Percentiles rank a stretch among this genome's conserved stretches.
phyloP scores from a whole-genome alignment of 2,329 filamentous ascomycete species.

The Stagonosporopsis vannaccii region DNA sequence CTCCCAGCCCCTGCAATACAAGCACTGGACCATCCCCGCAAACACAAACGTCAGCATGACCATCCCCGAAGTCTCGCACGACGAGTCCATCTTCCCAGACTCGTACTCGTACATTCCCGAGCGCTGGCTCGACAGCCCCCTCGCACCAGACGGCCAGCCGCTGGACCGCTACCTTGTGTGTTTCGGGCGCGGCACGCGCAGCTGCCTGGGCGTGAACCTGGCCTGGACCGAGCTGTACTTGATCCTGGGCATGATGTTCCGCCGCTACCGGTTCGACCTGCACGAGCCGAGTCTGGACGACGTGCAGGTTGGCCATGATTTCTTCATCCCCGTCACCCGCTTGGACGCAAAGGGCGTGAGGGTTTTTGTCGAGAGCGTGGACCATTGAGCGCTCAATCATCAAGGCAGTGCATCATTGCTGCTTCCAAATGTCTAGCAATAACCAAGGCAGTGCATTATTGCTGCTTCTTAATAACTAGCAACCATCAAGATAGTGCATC shows the following conservation, averaged over 20 bases:
- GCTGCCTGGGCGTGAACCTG: constrained; percentile 53
- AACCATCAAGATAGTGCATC: too few species aligned
- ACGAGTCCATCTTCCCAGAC: constrained; percentile 49
- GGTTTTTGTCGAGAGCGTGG: constrained; percentile 34
- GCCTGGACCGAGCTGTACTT: constrained; percentile 47
- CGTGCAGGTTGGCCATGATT: constrained; percentile 47
- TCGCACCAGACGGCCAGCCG: constrained; percentile 39
- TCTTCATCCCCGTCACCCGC: constrained; percentile 47
- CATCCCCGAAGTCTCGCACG: constrained; percentile 45
- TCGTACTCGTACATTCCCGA: constrained; percentile 48
- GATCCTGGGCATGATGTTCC: constrained; percentile 44
- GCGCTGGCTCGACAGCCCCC: constrained; percentile 49
- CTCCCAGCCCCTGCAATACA: constrained; percentile 29
- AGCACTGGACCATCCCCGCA: constrained; percentile 41
- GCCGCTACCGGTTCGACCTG: constrained; percentile 42
- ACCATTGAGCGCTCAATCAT: constrained; percentile 1
- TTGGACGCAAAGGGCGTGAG: constrained; percentile 48
- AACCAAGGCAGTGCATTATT: too few species aligned
- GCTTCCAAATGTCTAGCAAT: too few species aligned
- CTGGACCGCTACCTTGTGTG: constrained; percentile 52
- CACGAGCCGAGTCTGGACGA: constrained; percentile 39
- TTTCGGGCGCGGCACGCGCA: constrained; percentile 52
- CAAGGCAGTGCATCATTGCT: too few species aligned
- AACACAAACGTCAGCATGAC: constrained; percentile 50
- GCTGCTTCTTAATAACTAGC: too few species aligned